Base-by-base conservation (phyloP, 2,329 filamentous ascomycete species). In the Colletotrichum karsti region DNA sequence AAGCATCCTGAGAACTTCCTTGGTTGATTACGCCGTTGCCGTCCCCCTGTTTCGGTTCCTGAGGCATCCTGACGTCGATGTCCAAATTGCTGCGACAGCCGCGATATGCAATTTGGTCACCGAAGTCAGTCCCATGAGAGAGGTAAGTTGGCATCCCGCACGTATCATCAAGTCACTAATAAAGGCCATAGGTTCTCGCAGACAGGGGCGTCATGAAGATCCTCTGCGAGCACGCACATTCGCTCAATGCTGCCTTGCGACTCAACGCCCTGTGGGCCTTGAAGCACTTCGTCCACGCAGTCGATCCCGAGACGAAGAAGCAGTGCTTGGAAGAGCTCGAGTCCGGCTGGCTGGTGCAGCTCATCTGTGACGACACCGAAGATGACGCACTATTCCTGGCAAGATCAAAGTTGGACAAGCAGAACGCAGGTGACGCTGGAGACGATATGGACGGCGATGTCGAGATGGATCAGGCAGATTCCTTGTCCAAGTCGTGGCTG, bases 191-290 rank as follows among this genome's bases (percentile, higher is more conserved):
- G 90, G 85, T 90, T 46, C 89, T 98, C 35, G 86, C 92, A 7
- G 89, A 92, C 54, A 88, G 88, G 5, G 93, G 93, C 7, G 88
- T 96, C 2, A 85, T 97, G 72, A 90, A 89, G 69, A 88, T 92
- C 1, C 83, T 98, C 1, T 97, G 94, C 75, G 89, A 93, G 72
- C 93, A 97, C 76, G 94, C 95, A 2, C 93, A 93, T 77, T 96
- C 93, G 1, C 86, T 88, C 51, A 93, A 95, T 74, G 88, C 92
- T n/a, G 89, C 91, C 51, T 84, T 98, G 59, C 90, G 94, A 24
- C 85, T 97, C 26, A 94, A 96, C 73, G 94, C 95, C 22, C 81
- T 99, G 2, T 99, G 96, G 95, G 94, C 94, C 6, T 82, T 99
- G 65, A 98, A 98, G 77, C 94, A 98, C 79, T 87, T 98, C 55